Base-by-base conservation (phyloP, 305 asterid species). In the Euphrasia arctica region DNA sequence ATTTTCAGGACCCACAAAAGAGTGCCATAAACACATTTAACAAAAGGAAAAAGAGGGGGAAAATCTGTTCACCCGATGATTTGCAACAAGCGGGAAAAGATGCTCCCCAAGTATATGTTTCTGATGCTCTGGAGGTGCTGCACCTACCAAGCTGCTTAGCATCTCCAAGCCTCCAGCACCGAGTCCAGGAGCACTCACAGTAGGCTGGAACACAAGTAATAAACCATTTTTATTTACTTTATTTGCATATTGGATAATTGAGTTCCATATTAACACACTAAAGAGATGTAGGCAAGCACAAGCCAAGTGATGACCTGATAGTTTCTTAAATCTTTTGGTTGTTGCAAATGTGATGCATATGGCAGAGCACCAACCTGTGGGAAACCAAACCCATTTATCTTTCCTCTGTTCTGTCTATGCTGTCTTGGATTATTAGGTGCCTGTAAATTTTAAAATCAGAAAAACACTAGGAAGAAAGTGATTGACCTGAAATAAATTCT, bases 91-190 rank as follows among this genome's bases (percentile, higher is more conserved):
- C 9, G 95, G 96, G 64, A 70, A 89, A 39, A 91, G 92, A 61
- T 80, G 94, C 69, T 85, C 94, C 60, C 96, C 95, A 12, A 91
- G 76, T 49, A 91, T 89, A 54, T 78, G 87, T 77, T 91, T 91
- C 82, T 84, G 94, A 71, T 78, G 66, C 73, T 82, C 88, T 4
- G 86, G 86, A 62, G 89, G 73, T 60, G 90, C 82, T 42, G 85
- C 82, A 60, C 90, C 77, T 60, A 91, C 94, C 88, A 78, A 68
- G 76, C 79, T 83, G 63, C 94, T 83, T 57, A 85, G 72, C 81
- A 69, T 86, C 72, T 85, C 82, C 2, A 87, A 47, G 58, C 85
- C 85, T 71, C 78, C 87, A 54, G 66, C 76, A 61, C 74, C 75
- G 11, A 74, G 60, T 70, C 78, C 82, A 71, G 67, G 64, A 60